Conservation (phyloP, 305 asterid species). For the Ilex paraguariensis region DNA sequence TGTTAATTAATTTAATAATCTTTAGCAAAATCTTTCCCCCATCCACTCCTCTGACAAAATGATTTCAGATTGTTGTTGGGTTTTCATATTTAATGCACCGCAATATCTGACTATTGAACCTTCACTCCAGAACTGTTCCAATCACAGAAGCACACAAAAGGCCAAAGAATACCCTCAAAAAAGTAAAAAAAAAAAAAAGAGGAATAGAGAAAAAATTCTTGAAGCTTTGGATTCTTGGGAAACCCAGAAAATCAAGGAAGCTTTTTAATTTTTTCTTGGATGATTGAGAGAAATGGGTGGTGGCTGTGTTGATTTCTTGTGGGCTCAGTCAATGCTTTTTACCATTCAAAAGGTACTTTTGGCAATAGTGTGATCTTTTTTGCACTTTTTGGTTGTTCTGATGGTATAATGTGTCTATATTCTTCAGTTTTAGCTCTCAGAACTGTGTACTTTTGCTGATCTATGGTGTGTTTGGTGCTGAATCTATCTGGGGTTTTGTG, state of each 20-base stretch:
- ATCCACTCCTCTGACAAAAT: not conserved
- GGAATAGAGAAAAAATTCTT: not conserved
- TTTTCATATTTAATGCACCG: not conserved
- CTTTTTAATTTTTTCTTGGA: constrained; percentile 16
- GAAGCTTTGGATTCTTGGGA: constrained; percentile 56
- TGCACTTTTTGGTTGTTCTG: constrained; percentile 26
- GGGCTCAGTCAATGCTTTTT: constrained; percentile 63
- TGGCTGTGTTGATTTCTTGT: constrained; percentile 43
- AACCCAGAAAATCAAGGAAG: constrained; percentile 27
- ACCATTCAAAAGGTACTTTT: constrained; percentile 49
- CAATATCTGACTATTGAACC: not conserved
- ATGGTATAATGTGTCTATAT: constrained; percentile 25
- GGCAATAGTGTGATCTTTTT: constrained; percentile 19
- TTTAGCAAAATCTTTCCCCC: not conserved
- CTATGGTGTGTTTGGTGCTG: constrained; percentile 25
- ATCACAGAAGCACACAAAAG: not conserved
- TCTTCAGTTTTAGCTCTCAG: constrained; percentile 32
- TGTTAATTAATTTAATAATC: not conserved
- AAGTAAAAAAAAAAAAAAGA: not conserved
- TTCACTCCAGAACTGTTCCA: not conserved
- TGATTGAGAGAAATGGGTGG: constrained; percentile 37
- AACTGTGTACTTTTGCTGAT: constrained; percentile 36
- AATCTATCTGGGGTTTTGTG: constrained; percentile 38
- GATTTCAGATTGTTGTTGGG: not conserved
- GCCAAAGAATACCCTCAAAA: constrained; percentile 1